These are phyloP conservation scores for Aspergillus sp. DNA, from an alignment of 2,329 filamentous ascomycete species.

Conservation along the genomic window DNA sequence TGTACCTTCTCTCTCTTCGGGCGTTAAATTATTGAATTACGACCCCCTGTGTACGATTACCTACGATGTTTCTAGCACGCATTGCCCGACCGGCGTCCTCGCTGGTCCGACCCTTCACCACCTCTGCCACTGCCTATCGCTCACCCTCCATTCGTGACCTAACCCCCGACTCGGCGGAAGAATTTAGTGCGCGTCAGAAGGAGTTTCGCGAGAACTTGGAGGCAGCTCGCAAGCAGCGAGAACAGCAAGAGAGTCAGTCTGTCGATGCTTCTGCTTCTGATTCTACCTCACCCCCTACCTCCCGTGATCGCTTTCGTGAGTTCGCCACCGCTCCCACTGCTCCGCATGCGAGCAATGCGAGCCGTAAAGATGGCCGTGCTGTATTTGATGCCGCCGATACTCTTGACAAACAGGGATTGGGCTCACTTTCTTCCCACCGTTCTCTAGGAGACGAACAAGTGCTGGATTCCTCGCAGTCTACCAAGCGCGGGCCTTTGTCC, in stretches of 20 bases:
- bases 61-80: constrained; percentile 46
- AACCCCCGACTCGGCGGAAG: constrained; percentile 66
- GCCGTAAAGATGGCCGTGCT: constrained; percentile 28
- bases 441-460: constrained; percentile 58
- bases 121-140: constrained; percentile 50
- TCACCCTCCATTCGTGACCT: constrained; percentile 86
- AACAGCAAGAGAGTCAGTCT: constrained; percentile 80
- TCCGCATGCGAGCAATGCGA: constrained; percentile 48
- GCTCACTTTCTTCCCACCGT: constrained; percentile 58
- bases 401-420: constrained; percentile 50
- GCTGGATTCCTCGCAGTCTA: constrained; percentile 58
- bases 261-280: constrained; percentile 49
- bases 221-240: constrained; percentile 72
- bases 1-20: background rate
- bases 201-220: constrained; percentile 81
- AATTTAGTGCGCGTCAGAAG: constrained; percentile 81
- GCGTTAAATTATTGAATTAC: constrained; percentile 5
- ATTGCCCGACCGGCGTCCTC: constrained; percentile 51
- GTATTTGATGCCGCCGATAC: constrained; percentile 42
- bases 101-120: constrained; percentile 58
- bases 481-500: constrained; percentile 72
- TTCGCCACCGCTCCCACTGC: constrained; percentile 43
- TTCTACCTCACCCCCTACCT: constrained; percentile 35
- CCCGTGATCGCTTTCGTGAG: constrained; percentile 37
- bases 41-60: constrained; percentile 5